These are phyloP conservation scores for Diplodia sapinea DNA, from an alignment of 2,329 filamentous ascomycete genomes.

Conservation along the genomic window DNA sequence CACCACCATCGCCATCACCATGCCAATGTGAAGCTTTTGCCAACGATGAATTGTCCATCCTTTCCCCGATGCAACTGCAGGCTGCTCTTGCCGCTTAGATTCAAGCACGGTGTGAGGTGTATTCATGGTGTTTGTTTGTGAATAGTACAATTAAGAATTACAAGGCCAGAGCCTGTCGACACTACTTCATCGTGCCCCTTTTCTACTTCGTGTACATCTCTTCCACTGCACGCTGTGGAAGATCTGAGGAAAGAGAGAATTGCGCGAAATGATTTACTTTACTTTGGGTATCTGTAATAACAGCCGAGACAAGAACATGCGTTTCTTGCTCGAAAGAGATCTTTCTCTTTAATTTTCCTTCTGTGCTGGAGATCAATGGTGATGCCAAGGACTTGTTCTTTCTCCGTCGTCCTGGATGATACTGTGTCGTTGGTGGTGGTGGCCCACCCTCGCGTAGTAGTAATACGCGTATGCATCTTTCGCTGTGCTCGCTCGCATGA, in stretches of 20 bases:
- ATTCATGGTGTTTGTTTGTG: neutral
- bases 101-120: neutral
- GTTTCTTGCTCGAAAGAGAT: neutral
- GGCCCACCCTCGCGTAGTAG: neutral
- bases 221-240: neutral
- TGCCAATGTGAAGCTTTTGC: neutral
- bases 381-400: neutral
- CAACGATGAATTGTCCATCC: neutral
- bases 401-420: neutral
- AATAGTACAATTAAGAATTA: neutral
- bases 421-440: neutral
- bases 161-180: neutral
- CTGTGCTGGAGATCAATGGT: neutral
- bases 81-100: neutral
- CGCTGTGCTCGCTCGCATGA: conserved; percentile 7
- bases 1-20: neutral
- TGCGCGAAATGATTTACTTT: conserved; percentile 3
- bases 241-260: neutral
- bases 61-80: neutral
- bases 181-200: neutral
- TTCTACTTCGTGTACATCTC: neutral
- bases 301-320: neutral
- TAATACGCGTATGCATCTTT: too few species aligned
- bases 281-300: conserved; percentile 14
- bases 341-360: neutral